A percentile compares a stretch with the other conserved stretches of the same genome.
These are phyloP conservation scores for Tremella fuciformis DNA, from an alignment of 768 basidiomycete genomes.

Conservation along the genomic window DNA sequence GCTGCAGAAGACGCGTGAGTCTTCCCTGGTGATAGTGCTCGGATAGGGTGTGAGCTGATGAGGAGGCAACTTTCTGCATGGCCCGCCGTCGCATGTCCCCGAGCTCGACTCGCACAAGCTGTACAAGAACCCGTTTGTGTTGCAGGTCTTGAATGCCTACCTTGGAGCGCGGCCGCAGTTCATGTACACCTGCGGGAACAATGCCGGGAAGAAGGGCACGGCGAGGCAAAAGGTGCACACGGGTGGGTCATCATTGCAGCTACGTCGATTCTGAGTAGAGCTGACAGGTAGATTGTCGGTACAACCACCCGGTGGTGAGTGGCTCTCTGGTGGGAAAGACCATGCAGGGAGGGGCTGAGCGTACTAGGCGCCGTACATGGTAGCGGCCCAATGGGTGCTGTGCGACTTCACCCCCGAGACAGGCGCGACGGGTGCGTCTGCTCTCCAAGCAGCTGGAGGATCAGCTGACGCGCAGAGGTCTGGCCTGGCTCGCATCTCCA, in stretches of 20 bases:
- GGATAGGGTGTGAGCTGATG: background rate
- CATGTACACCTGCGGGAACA: constrained; percentile 5
- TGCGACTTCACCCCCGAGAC: constrained; percentile 6
- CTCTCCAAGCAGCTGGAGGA: background rate
- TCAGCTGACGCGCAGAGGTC: background rate
- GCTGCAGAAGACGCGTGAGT: background rate
- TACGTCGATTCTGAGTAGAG: background rate
- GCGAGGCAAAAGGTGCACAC: constrained; percentile 4
- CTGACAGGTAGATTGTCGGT: constrained; percentile 1
- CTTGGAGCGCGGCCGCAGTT: constrained; percentile 4
- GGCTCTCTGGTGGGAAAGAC: background rate
- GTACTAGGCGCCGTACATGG: constrained; percentile 5
- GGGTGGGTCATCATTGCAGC: background rate
- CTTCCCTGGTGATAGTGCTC: background rate
- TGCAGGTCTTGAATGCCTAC: constrained; percentile 6
- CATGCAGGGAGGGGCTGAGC: constrained; percentile 2
- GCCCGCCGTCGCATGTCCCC: background rate
- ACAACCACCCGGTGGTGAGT: constrained; percentile 6
- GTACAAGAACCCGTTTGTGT: constrained; percentile 5
- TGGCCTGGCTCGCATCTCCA: constrained; percentile 9
- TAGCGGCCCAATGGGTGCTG: constrained; percentile 1
- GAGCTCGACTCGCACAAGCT: constrained; percentile 7
- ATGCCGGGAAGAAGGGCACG: constrained; percentile 4
- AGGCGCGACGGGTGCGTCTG: constrained; percentile 1
- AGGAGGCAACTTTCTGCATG: constrained; percentile 4